These are phyloP conservation scores for Dalbergia cultrata DNA, from an alignment of 306 rosid species.

Conservation along the genomic window DNA sequence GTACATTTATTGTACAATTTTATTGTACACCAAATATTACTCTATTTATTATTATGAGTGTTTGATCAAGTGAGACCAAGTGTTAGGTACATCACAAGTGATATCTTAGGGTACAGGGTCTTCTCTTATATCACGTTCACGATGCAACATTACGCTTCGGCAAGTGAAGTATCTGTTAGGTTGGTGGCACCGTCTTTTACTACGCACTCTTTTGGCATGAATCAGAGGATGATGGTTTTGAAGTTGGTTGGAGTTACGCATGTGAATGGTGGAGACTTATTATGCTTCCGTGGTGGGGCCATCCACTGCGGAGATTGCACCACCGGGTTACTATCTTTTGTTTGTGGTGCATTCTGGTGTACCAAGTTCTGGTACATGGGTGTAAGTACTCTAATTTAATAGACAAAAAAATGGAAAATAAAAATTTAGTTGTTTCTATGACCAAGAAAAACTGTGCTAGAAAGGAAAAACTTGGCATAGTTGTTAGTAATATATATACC, in stretches of 20 bases:
- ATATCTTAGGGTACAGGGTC: constrained; percentile 48
- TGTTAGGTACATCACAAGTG: constrained; percentile 29
- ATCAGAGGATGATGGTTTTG: constrained; percentile 80
- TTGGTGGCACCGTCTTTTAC: constrained; percentile 74
- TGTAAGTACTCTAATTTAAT: constrained; percentile 51
- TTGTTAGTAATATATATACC: not conserved
- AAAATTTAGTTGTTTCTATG: too few species aligned
- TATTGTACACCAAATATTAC: too few species aligned
- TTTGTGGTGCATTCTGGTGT: constrained; percentile 68
- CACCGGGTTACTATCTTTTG: constrained; percentile 69
- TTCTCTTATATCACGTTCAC: constrained; percentile 51
- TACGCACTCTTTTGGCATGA: constrained; percentile 76
- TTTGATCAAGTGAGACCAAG: constrained; percentile 51
- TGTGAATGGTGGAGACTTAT: constrained; percentile 37
- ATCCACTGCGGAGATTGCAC: constrained; percentile 64
- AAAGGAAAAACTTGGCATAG: not conserved
- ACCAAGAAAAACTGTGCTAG: too few species aligned
- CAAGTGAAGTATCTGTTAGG: constrained; percentile 59
- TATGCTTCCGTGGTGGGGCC: constrained; percentile 63
- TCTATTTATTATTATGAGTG: too few species aligned
- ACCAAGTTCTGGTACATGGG: constrained; percentile 73
- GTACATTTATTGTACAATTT: too few species aligned
- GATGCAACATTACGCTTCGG: constrained; percentile 28
- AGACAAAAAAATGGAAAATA: too few species aligned
- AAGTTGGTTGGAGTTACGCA: constrained; percentile 42